Percentiles rank a stretch among this genome's conserved stretches.
Conservation (phyloP, 208 protist genomes). For the Trypanosoma congolense region DNA sequence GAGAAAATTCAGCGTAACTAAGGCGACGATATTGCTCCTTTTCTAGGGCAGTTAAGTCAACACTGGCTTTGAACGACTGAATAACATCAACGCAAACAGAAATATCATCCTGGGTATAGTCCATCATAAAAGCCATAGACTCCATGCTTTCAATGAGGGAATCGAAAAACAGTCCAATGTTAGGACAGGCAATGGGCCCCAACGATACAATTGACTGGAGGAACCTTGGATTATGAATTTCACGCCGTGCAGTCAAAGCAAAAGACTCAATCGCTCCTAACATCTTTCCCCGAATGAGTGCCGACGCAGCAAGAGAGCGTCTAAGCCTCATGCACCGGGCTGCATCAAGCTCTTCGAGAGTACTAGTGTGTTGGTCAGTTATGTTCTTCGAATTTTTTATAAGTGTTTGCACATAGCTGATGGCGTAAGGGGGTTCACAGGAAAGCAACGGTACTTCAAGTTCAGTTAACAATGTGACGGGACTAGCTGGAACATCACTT, state of each 20-base stretch:
- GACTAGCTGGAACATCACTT: constrained; percentile 13
- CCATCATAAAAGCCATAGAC: constrained; percentile 19
- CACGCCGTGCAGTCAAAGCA: constrained; percentile 26
- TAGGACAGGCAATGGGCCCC: constrained; percentile 19
- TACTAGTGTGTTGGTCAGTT: constrained; percentile 17
- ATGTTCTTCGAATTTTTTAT: constrained; percentile 24
- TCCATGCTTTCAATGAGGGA: constrained; percentile 54
- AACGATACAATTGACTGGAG: constrained; percentile 38
- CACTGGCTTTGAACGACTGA: constrained; percentile 34
- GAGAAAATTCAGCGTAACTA: constrained; percentile 35
- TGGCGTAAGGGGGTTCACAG: constrained; percentile 20
- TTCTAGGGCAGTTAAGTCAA: constrained; percentile 13
- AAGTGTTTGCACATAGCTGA: constrained; percentile 18
- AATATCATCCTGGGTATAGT: constrained; percentile 14
- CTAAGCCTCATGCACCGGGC: constrained; percentile 23
- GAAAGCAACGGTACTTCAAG: constrained; percentile 28
- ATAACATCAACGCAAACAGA: constrained; percentile 59
- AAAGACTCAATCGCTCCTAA: constrained; percentile 41
- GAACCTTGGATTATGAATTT: constrained; percentile 23
- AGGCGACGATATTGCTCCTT: constrained; percentile 25
- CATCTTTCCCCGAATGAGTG: constrained; percentile 47
- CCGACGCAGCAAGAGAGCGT: constrained; percentile 35
- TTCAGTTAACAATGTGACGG: constrained; percentile 19
- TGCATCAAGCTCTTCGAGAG: constrained; percentile 33
- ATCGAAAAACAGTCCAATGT: constrained; percentile 26